Conservation (phyloP, 352 stramenopile species). For the Pythium aquatile region DNA sequence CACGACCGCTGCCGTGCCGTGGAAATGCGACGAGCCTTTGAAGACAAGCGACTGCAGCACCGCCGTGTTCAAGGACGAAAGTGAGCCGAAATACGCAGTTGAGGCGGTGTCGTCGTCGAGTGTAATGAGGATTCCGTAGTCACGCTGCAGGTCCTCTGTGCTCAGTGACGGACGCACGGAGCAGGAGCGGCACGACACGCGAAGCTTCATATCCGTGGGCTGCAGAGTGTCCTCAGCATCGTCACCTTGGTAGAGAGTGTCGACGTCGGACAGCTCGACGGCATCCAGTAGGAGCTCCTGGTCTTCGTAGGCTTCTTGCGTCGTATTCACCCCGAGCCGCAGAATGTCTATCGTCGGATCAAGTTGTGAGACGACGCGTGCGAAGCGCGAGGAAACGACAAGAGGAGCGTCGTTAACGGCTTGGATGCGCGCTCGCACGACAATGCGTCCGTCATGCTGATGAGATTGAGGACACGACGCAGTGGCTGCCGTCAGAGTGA, state of each 20-base stretch:
- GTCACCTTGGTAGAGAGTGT: not conserved
- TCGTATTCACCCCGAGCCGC: not conserved
- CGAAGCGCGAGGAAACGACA: slow-evolving; percentile 1
- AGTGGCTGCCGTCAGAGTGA: slow-evolving; percentile 14
- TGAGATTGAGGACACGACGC: not conserved
- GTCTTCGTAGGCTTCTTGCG: slow-evolving; percentile 39
- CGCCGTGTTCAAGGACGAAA: slow-evolving; percentile 34
- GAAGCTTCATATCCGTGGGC: slow-evolving; percentile 4
- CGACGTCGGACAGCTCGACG: not conserved
- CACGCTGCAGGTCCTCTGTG: slow-evolving; percentile 8
- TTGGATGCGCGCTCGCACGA: not conserved
- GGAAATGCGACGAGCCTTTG: slow-evolving; percentile 27
- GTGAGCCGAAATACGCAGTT: slow-evolving; percentile 12
- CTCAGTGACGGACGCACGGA: not conserved
- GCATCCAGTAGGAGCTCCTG: slow-evolving; percentile 27
- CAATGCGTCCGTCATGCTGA: not conserved
- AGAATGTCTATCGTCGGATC: not conserved
- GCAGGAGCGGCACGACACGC: slow-evolving; percentile 15
- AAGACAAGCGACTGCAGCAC: slow-evolving; percentile 45
- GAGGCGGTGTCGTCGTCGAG: slow-evolving; percentile 25
- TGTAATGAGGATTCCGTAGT: slow-evolving; percentile 3
- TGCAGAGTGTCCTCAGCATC: not conserved
- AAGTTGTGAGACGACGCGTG: not conserved
- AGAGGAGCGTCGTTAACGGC: slow-evolving; percentile 10
- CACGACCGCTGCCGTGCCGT: slow-evolving; percentile 38